Evolutionary conservation across 2,329 filamentous ascomycete species (phyloP).

Genomic region (Phoma sp.): DNA sequence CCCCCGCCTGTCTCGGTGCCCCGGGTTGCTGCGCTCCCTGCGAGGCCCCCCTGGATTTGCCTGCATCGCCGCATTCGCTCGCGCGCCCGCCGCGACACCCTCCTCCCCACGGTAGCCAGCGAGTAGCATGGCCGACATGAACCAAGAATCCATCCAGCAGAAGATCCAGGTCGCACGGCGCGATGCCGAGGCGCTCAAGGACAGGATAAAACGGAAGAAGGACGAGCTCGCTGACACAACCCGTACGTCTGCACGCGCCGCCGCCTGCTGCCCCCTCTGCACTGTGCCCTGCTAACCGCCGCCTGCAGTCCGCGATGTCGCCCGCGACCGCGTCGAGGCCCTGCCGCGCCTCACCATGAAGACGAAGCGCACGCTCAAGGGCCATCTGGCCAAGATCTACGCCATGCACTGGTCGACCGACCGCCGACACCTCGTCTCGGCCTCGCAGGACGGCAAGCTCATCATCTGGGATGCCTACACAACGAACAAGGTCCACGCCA

Average conservation of each 20-base stretch:
- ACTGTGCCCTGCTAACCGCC: constrained; percentile 34
- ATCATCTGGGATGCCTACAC: constrained; percentile 99
- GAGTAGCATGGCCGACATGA: constrained; percentile 57
- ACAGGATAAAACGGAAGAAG: constrained; percentile 99
- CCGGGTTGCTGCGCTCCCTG: constrained; percentile 40
- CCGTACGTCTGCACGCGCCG: constrained; percentile 68
- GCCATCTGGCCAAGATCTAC: constrained; percentile 98
- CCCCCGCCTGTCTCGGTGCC: constrained; percentile 26
- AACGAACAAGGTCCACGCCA: constrained; percentile 99
- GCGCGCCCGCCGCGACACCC: constrained; percentile 25
- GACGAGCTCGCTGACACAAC: constrained; percentile 98
- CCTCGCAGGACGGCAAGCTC: constrained; percentile 98
- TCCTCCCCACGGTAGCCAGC: constrained; percentile 16
- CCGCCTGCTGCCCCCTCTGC: not conserved
- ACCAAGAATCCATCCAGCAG: constrained; percentile 60
- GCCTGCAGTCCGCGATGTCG: constrained; percentile 82
- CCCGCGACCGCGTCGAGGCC: constrained; percentile 88
- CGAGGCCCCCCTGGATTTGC: constrained; percentile 46
- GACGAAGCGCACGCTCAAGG: constrained; percentile 94
- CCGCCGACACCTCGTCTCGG: constrained; percentile 93
- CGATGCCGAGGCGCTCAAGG: constrained; percentile 97
- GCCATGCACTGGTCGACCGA: constrained; percentile 99
- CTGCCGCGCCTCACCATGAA: constrained; percentile 97
- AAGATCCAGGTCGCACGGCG: constrained; percentile 94
- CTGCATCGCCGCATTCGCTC: constrained; percentile 24